Percentiles rank a stretch among this genome's conserved stretches.
Evolutionary conservation across 2,329 filamentous ascomycete genomes (phyloP).

Genomic region (Colletotrichum theobromicola): DNA sequence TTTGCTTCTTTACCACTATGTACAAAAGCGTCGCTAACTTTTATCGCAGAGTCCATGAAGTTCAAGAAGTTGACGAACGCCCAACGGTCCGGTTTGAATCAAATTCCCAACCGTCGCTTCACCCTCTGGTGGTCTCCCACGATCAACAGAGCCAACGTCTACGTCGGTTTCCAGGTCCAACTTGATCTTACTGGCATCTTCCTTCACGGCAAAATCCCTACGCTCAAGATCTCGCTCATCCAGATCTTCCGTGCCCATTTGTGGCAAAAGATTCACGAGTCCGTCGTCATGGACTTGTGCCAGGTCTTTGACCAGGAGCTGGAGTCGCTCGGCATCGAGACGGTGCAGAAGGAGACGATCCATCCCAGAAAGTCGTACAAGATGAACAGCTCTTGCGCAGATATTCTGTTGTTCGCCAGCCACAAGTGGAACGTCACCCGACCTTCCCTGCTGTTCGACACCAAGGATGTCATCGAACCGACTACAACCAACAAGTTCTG

Average conservation of each 20-base stretch:
- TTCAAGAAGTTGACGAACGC: slow-evolving; percentile 99
- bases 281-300: slow-evolving; percentile 97
- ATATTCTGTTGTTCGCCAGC: slow-evolving; percentile 94
- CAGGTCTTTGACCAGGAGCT: slow-evolving; percentile 98
- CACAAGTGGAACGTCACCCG: slow-evolving; percentile 99
- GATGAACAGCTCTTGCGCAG: slow-evolving; percentile 99
- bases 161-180: slow-evolving; percentile 99
- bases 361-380: slow-evolving; percentile 99
- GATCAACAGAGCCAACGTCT: slow-evolving; percentile 95
- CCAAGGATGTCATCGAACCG: slow-evolving; percentile 91
- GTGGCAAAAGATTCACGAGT: slow-evolving; percentile 99
- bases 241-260: slow-evolving; percentile 99
- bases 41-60: slow-evolving; percentile 71
- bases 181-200: slow-evolving; percentile 98
- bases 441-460: slow-evolving; percentile 92
- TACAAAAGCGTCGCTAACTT: background rate
- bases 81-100: slow-evolving; percentile 94
- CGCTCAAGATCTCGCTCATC: slow-evolving; percentile 95
- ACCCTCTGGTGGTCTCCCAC: slow-evolving; percentile 97
- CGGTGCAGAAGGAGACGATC: slow-evolving; percentile 98
- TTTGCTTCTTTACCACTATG: background rate
- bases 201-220: slow-evolving; percentile 98
- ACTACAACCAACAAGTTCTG: slow-evolving; percentile 99
- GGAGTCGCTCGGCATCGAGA: slow-evolving; percentile 94
- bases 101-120: slow-evolving; percentile 98